Base-by-base conservation (phyloP, 306 rosid species). In the Alnus glutinosa region DNA sequence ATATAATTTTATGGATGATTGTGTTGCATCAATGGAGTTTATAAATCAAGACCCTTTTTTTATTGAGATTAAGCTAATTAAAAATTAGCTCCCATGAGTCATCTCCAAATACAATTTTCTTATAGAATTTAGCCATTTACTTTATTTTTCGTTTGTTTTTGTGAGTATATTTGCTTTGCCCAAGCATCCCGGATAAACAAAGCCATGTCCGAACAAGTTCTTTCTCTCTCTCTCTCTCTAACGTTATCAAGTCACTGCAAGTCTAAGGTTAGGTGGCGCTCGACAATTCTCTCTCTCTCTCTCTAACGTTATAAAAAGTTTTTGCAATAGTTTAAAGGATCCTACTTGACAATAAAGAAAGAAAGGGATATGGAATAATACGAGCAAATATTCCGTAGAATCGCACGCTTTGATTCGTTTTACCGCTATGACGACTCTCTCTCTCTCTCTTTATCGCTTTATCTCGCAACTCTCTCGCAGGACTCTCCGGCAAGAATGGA, bases 401-500 rank as follows among this genome's bases (percentile, higher is more conserved):
- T 32, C 68, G 13, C 73, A 4, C 42, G 23, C 16, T 14, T 50
- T 79, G 83, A 47, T 70, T 5, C 74, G 16, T 19, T 39, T 61
- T 49, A 9, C 16, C 15, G 15, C 39, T 28, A 0, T 8, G 19
- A 34, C 42, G 13, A 62, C 48, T 14, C 12, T 13, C 4, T 14
- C 23, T 15, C 28, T 64, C 71, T 64, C 13, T 62, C 28, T 23
- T 23, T 23, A 23, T 23, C 28, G 28, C 28, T 3, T 0, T 57
- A 3, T 19, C 34, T 57, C 14, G 4, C 46, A 42, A 42, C 46
- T 6, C 47, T 36, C 7, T 8, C 42, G 72, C 52, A 23, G 34
- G 72, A 12, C 67, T 18, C 36, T 42, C 67, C 55, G 54, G 42
- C 48, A 36, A 81, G 71, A 59, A 91, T 93, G 97, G 87, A 90